Percentiles rank a stretch among this genome's conserved stretches.
These are phyloP conservation scores for Leccinum proximum DNA, from an alignment of 1,284 basidiomycete species.

Conservation along the genomic window DNA sequence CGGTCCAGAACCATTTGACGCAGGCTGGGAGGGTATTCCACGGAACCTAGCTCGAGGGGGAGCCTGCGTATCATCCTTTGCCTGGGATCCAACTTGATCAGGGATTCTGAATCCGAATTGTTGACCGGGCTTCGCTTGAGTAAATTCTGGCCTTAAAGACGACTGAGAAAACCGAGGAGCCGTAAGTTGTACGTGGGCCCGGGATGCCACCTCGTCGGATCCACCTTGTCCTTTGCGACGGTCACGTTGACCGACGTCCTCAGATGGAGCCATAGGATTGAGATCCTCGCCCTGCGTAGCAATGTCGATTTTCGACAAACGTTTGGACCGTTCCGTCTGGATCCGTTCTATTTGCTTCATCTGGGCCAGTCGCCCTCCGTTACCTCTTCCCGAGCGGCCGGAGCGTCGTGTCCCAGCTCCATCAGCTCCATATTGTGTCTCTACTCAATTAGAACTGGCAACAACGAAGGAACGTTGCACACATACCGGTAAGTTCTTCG, in stretches of 20 bases:
- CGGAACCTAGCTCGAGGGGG: neutral
- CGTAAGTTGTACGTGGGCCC: neutral
- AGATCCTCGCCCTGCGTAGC: neutral
- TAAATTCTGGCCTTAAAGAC: neutral
- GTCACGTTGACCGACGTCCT: neutral
- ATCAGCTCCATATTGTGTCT: neutral
- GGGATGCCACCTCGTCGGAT: neutral
- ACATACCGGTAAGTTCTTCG: neutral
- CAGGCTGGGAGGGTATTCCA: neutral
- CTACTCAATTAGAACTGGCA: neutral
- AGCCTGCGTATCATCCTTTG: neutral
- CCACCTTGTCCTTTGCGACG: neutral
- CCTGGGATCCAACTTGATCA: neutral
- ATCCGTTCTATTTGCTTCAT: neutral
- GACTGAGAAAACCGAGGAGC: neutral
- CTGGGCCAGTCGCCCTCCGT: neutral
- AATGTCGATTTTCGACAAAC: neutral
- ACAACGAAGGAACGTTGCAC: neutral
- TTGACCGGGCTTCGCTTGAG: neutral
- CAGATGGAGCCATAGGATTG: neutral
- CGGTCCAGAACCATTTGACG: neutral
- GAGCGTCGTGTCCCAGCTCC: neutral
- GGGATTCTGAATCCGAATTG: neutral
- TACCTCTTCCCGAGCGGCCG: neutral
- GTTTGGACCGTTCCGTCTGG: neutral